These are phyloP conservation scores for Tulasnella sp. DNA, from an alignment of 768 basidiomycete genomes.

Conservation along the genomic window DNA sequence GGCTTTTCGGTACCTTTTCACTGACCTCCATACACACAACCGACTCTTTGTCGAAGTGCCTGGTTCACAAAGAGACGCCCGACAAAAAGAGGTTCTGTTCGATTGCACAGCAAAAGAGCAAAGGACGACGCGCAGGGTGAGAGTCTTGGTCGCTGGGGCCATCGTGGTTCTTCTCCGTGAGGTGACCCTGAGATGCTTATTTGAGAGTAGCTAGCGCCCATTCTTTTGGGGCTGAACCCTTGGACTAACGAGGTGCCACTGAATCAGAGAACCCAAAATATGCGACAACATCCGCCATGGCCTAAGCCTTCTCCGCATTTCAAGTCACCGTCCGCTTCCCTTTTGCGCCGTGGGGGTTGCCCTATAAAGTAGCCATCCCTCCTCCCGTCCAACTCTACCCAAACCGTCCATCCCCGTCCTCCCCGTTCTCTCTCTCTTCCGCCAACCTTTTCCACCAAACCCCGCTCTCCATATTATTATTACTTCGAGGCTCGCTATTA, in stretches of 20 bases:
- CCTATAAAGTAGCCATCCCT: background rate
- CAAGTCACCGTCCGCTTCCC: background rate
- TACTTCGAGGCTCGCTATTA: background rate
- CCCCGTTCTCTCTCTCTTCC: constrained; percentile 11
- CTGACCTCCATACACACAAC: background rate
- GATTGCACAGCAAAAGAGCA: background rate
- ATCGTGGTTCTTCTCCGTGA: constrained; percentile 12
- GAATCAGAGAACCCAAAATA: background rate
- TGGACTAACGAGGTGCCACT: constrained; percentile 1
- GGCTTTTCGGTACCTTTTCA: background rate
- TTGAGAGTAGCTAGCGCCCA: background rate
- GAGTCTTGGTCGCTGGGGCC: background rate
- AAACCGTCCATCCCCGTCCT: background rate
- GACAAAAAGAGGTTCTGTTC: background rate
- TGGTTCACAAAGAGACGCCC: background rate
- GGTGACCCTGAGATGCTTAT: constrained; percentile 1
- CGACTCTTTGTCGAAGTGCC: background rate
- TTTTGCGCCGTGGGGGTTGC: background rate
- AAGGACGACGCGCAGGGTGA: too few relatives aligned
- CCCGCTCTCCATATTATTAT: background rate
- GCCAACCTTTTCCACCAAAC: background rate
- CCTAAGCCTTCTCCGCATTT: background rate
- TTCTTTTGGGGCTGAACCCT: background rate
- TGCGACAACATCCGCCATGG: background rate
- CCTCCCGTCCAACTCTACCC: background rate